phyloP scores from a whole-genome alignment of 306 rosid genomes.

The Malus asiatica region DNA sequence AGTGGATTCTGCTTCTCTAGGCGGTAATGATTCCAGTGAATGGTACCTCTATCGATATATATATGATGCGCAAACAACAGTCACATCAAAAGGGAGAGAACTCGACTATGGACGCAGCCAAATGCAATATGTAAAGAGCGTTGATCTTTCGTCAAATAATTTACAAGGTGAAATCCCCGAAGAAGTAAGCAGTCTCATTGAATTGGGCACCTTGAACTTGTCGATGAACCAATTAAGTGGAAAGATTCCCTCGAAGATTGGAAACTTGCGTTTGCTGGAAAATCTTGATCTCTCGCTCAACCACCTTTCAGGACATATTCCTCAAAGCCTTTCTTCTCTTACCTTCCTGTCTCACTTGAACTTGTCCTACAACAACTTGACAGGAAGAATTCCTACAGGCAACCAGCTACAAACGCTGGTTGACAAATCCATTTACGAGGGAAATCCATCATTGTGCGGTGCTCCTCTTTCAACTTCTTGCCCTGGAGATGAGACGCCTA shows the following conservation, averaged over 20 bases:
- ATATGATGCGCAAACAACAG: background rate
- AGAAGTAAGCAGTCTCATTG: background rate
- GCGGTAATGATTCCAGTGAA: too few species aligned
- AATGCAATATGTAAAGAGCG: fast-evolving
- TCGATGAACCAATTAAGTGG: background rate
- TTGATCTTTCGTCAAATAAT: background rate
- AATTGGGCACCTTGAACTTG: background rate
- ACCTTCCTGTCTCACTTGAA: background rate
- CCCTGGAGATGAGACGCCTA: background rate
- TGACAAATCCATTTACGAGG: background rate
- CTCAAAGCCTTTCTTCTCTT: background rate
- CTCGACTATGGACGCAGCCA: background rate
- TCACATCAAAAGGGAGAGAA: background rate
- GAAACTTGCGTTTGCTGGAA: background rate
- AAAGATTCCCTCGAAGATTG: background rate
- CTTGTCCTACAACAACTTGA: background rate
- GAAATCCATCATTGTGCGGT: background rate
- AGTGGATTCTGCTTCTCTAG: background rate
- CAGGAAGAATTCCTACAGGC: background rate
- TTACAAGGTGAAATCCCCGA: background rate
- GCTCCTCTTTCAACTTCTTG: background rate
- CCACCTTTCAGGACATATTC: background rate
- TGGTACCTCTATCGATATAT: background rate
- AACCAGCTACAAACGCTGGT: background rate
- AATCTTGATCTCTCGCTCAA: slow-evolving; percentile 2